phyloP scores from a whole-genome alignment of 78 protist genomes.

The Protostelium mycophagum region DNA sequence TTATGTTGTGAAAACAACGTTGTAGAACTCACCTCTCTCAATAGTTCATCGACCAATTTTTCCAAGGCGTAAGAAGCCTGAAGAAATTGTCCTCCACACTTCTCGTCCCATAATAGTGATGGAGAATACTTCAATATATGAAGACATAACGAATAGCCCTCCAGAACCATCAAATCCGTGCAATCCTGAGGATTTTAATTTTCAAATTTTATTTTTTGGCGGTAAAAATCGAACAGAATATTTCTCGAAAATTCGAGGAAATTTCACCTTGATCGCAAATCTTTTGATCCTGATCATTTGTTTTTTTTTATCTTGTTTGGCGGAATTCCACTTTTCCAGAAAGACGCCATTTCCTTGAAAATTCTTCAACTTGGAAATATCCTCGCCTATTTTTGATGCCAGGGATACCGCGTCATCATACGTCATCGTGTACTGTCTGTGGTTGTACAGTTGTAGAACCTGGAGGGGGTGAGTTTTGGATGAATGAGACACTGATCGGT shows the following conservation, averaged over 20 bases:
- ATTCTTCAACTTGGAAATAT: neutral
- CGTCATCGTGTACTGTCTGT: neutral
- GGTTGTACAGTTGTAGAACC: neutral
- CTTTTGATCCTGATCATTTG: neutral
- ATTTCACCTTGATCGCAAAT: neutral
- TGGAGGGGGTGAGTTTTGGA: neutral
- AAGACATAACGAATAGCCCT: neutral
- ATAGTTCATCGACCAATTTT: neutral
- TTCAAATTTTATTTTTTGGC: too few species aligned
- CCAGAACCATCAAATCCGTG: neutral
- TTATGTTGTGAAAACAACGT: too few species aligned
- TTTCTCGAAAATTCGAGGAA: too few species aligned
- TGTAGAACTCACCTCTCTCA: too few species aligned
- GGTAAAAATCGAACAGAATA: too few species aligned
- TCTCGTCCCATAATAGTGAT: neutral
- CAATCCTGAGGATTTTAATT: neutral
- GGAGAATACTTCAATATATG: neutral
- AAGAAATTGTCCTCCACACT: neutral
- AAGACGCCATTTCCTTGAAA: neutral
- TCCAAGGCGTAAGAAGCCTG: neutral
- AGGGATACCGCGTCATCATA: neutral
- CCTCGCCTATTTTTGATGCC: neutral
- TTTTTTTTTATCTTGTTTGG: too few species aligned
- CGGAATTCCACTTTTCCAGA: neutral
- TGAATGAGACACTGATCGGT: too few species aligned